These are phyloP conservation scores for Phyllosticta paracitricarpa DNA, from an alignment of 2,329 filamentous ascomycete species.

Conservation along the genomic window DNA sequence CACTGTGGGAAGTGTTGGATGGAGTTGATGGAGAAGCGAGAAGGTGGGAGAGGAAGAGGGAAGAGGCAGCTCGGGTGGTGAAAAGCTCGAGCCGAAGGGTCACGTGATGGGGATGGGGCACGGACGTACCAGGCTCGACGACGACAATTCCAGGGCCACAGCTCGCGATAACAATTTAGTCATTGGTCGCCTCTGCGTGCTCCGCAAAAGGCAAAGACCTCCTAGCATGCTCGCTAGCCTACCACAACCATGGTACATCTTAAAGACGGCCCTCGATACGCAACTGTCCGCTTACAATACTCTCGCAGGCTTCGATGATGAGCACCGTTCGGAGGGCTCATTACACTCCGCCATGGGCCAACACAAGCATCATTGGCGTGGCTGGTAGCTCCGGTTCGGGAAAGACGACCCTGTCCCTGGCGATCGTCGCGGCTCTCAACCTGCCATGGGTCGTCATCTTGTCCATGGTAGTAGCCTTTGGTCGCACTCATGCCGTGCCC, in stretches of 20 bases:
- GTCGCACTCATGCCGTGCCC: conserved; percentile 8
- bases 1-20: neutral
- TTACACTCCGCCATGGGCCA: conserved; percentile 91
- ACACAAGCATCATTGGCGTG: conserved; percentile 92
- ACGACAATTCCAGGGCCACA: neutral
- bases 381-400: conserved; percentile 91
- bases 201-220: neutral
- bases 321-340: conserved; percentile 41
- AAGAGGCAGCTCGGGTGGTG: conserved; percentile 4
- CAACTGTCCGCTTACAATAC: neutral
- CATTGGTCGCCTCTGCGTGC: conserved; percentile 13
- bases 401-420: conserved; percentile 87
- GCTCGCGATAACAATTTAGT: neutral
- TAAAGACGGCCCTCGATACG: neutral
- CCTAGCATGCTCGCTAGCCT: neutral
- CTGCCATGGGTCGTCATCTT: conserved; percentile 97
- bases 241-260: neutral
- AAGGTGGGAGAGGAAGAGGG: conserved; percentile 4
- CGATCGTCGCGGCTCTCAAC: conserved; percentile 82
- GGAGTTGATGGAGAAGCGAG: neutral
- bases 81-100: neutral
- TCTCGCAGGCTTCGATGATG: conserved; percentile 1
- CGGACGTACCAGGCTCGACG: neutral
- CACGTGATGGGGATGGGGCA: neutral
- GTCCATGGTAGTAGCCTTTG: conserved; percentile 60